Percentiles rank a stretch among this genome's conserved stretches.
phyloP scores from a whole-genome alignment of 345 rosid genomes.

The Garcia nutans region DNA sequence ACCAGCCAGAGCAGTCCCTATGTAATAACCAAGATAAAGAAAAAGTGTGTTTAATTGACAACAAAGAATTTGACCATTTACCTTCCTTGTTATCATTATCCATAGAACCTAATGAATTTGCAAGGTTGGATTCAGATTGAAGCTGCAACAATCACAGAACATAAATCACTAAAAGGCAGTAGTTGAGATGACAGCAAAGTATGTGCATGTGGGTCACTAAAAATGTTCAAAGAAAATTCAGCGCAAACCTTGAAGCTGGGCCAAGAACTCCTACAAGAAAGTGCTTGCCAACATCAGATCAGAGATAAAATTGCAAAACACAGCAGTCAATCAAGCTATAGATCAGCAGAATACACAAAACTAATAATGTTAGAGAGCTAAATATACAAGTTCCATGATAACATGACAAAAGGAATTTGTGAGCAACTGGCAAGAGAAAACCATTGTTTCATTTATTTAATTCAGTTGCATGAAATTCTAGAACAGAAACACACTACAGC shows the following conservation, averaged over 20 bases:
- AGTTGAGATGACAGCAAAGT: neutral
- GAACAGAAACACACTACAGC: neutral
- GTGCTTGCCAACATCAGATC: constrained; percentile 8
- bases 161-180: neutral
- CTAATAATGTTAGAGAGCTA: neutral
- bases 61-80: constrained; percentile 9
- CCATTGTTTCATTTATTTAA: neutral
- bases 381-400: neutral
- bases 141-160: constrained; percentile 21
- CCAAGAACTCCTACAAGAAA: constrained; percentile 52
- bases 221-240: neutral
- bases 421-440: neutral
- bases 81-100: constrained; percentile 29
- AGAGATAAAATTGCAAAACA: neutral
- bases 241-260: constrained; percentile 42
- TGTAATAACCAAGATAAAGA: too few species aligned
- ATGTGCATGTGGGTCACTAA: neutral
- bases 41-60: neutral
- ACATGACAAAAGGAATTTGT: neutral
- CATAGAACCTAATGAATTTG: constrained; percentile 21
- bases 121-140: constrained; percentile 28
- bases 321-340: neutral
- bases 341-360: neutral
- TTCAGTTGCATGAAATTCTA: neutral
- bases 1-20: too few species aligned